Evolutionary conservation across 2,329 filamentous ascomycete species (phyloP), one percentile per base, ranked within the genome.

Genomic region (Akanthomyces muscarius): DNA sequence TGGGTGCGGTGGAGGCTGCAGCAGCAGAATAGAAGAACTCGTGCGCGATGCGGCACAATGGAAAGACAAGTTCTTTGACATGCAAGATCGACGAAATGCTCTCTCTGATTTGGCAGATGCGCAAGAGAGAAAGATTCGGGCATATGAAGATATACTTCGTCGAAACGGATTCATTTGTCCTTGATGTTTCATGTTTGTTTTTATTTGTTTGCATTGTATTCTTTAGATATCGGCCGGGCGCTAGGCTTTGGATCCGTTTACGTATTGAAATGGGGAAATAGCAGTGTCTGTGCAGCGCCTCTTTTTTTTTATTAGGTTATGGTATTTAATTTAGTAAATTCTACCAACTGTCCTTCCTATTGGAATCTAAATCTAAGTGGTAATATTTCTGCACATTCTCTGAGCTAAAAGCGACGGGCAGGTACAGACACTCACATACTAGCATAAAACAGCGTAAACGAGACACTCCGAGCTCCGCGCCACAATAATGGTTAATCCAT

Each of bases 101-200:
- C 64, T 73, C 33, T 67, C 68, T 18, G 68, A 68, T 2, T 64
- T 72, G 21, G 62, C 74, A 23, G 71, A 75, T 50, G 66, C 69
- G 28, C 68, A 73, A 64, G 67, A 68, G 16, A 69, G 70, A 53
- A 75, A 76, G 71, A 68, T 74, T 62, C 67, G 67, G 42, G 68
- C 68, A 2, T 76, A 75, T 30, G 74, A 76, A 50, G 74, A 76
- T 38, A 70, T 76, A 4, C 47, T 76, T 21, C 70, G 68, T 58
- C 65, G 73, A n/a, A 67, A 70, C 16, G 68, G 71, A 18, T 68
- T 74, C 23, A 68, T 72, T 25, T 75, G 60, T 66, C 23, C 41
- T 8, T 64, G 18, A 56, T 55, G 25, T 25, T 59, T 47, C 38
- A 21, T 33, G 18, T 23, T 36, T 56, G n/a, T 42, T 50, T 63